Conservation (phyloP, 805 yeast genomes). For the Naumovozyma castellii region DNA sequence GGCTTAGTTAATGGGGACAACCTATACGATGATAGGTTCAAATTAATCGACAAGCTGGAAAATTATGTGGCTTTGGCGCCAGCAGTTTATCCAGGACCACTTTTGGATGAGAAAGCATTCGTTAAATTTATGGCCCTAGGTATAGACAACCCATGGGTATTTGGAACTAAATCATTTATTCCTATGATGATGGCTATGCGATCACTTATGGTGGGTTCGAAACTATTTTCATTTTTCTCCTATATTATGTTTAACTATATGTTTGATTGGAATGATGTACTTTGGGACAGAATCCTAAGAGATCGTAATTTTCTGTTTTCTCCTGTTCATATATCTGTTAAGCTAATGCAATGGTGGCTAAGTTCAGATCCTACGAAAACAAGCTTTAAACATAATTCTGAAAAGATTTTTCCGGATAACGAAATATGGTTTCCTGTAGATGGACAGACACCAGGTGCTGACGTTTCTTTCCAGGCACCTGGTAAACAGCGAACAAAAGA, state of each 20-base stretch:
- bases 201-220: slow-evolving; percentile 36
- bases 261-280: slow-evolving; percentile 75
- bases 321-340: slow-evolving; percentile 72
- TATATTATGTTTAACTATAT: slow-evolving; percentile 79
- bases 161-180: slow-evolving; percentile 73
- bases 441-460: not conserved
- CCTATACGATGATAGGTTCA: slow-evolving; percentile 22
- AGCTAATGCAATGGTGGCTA: slow-evolving; percentile 91
- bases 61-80: slow-evolving; percentile 78
- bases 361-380: slow-evolving; percentile 32
- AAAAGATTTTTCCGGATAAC: slow-evolving; percentile 42
- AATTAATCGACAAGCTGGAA: slow-evolving; percentile 46
- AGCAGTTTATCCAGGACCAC: slow-evolving; percentile 78
- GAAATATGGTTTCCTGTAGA: slow-evolving; percentile 43
- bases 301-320: slow-evolving; percentile 75
- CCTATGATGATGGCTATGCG: slow-evolving; percentile 64
- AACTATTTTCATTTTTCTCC: slow-evolving; percentile 53
- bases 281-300: slow-evolving; percentile 64
- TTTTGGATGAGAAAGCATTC: slow-evolving; percentile 54
- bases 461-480: slow-evolving; percentile 18
- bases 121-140: slow-evolving; percentile 52
- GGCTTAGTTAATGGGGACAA: slow-evolving; percentile 44
- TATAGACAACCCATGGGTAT: slow-evolving; percentile 40
- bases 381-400: slow-evolving; percentile 35
- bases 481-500: slow-evolving; percentile 29